Conservation (phyloP, 768 basidiomycete genomes). For the Termitomyces sp. region DNA sequence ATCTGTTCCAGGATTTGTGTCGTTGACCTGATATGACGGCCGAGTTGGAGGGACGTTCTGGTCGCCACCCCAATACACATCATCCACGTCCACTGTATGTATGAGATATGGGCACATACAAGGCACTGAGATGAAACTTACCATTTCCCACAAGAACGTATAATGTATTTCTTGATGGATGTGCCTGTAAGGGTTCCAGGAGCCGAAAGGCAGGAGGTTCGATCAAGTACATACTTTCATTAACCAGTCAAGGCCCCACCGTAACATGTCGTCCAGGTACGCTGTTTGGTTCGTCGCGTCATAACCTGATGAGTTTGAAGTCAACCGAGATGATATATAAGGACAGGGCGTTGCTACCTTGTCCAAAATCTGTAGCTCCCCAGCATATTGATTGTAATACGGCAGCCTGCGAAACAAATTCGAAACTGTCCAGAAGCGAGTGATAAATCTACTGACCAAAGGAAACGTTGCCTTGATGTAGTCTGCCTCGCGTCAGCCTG, state of each 20-base stretch:
- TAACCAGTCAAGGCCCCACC: constrained; percentile 91
- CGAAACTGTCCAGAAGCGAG: neutral
- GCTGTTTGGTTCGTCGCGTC: constrained; percentile 82
- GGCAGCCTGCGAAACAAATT: constrained; percentile 48
- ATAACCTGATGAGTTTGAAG: constrained; percentile 42
- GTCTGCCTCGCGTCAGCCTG: constrained; percentile 37
- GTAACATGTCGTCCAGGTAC: constrained; percentile 87
- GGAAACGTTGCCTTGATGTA: constrained; percentile 89
- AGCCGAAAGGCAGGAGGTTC: neutral
- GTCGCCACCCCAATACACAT: constrained; percentile 90
- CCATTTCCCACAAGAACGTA: constrained; percentile 73
- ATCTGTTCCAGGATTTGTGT: constrained; percentile 82
- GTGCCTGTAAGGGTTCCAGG: constrained; percentile 50
- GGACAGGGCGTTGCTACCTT: constrained; percentile 38
- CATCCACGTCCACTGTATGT: constrained; percentile 50
- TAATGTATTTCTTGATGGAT: constrained; percentile 66
- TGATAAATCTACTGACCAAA: constrained; percentile 42
- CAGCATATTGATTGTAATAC: constrained; percentile 84
- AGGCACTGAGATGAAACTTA: constrained; percentile 23
- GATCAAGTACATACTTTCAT: constrained; percentile 58
- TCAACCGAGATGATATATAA: neutral
- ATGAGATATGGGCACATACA: neutral
- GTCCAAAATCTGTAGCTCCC: constrained; percentile 82
- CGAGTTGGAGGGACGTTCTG: constrained; percentile 68
- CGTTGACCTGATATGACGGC: constrained; percentile 74